These are phyloP conservation scores for Aeschynomene evenia DNA, from an alignment of 306 rosid species.

Conservation along the genomic window DNA sequence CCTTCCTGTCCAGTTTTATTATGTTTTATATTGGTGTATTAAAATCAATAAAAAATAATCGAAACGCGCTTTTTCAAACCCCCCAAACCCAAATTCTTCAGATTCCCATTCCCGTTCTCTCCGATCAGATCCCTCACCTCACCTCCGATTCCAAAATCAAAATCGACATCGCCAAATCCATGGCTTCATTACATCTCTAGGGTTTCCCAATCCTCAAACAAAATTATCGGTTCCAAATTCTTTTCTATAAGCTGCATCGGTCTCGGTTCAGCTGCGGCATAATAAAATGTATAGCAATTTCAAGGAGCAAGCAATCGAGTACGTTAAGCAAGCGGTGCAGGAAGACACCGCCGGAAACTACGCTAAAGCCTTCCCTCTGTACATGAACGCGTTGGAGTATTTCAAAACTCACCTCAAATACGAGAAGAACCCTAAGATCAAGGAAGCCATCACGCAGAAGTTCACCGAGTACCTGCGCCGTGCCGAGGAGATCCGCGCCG, in stretches of 20 bases:
- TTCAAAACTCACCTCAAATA: conserved; percentile 93
- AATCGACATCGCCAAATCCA: conserved; percentile 7
- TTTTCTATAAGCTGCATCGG: neutral
- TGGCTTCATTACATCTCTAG: conserved; percentile 35
- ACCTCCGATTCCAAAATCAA: neutral
- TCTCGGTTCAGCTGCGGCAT: neutral
- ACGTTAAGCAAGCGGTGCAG: conserved; percentile 92
- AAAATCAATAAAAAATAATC: neutral
- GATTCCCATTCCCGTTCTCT: neutral
- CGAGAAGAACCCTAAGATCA: conserved; percentile 95
- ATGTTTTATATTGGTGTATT: too few relatives aligned
- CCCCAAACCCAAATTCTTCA: neutral
- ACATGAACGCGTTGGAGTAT: conserved; percentile 96
- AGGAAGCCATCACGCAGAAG: conserved; percentile 93
- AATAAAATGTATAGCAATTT: conserved; percentile 91
- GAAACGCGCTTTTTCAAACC: neutral
- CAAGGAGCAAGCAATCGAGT: conserved; percentile 98
- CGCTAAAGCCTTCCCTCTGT: conserved; percentile 91
- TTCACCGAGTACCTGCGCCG: conserved; percentile 95
- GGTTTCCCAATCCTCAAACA: conserved; percentile 18
- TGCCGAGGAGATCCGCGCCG: conserved; percentile 96
- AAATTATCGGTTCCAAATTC: neutral
- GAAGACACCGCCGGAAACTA: conserved; percentile 94
- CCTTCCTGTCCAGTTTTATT: too few relatives aligned
- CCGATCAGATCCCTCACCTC: conserved; percentile 12